Evolutionary conservation across 352 stramenopile genomes (phyloP).

Genomic region (Globisporangium lucens): DNA sequence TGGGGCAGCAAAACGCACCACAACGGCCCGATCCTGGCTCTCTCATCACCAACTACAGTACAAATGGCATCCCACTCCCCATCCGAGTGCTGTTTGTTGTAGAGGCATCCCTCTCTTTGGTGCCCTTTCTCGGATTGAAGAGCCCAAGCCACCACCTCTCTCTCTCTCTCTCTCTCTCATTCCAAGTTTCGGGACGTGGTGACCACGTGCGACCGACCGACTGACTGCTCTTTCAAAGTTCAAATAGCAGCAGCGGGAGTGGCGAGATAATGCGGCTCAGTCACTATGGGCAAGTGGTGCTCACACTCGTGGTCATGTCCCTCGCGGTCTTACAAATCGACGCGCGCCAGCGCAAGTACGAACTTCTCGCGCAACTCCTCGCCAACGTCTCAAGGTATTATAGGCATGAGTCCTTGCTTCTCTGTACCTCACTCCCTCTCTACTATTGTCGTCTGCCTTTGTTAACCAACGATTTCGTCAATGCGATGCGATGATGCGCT

Average conservation of each 20-base stretch:
- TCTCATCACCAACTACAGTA: neutral
- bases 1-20: too few species aligned
- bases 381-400: conserved; percentile 7
- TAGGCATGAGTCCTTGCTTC: neutral
- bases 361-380: conserved; percentile 11
- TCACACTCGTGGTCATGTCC: neutral
- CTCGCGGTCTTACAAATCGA: neutral
- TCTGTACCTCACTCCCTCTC: neutral
- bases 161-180: neutral
- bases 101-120: neutral
- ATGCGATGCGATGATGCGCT: neutral
- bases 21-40: too few species aligned
- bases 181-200: neutral
- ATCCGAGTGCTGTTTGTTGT: neutral
- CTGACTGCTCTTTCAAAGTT: neutral
- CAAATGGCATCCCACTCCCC: neutral
- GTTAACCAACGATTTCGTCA: conserved; percentile 1
- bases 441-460: neutral
- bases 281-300: neutral
- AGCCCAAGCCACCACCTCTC: neutral
- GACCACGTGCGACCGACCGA: neutral
- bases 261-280: neutral
- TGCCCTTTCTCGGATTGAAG: neutral
- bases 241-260: neutral
- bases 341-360: neutral